Evolutionary conservation across 306 rosid species (phyloP).

Genomic region (Potentilla sterilis): DNA sequence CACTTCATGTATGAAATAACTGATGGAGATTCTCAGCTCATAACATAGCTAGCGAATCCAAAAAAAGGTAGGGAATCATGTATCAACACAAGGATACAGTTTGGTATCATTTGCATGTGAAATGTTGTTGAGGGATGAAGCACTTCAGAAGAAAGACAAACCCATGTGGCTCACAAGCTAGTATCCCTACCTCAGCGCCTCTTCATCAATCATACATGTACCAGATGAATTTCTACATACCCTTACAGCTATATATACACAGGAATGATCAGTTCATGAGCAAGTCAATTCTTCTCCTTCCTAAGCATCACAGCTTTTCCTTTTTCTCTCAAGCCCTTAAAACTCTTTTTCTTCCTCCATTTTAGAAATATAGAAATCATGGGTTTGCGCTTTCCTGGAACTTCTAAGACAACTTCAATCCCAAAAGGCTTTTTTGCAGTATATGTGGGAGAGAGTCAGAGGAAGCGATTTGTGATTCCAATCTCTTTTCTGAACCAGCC

Average conservation of each 20-base stretch:
- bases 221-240: not conserved
- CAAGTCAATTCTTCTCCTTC: not conserved
- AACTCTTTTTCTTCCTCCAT: not conserved
- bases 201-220: not conserved
- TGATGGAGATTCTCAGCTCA: not conserved
- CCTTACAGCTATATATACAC: not conserved
- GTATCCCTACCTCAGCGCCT: not conserved
- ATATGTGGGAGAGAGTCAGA: not conserved
- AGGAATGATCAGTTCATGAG: not conserved
- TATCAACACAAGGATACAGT: not conserved
- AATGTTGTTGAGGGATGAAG: not conserved
- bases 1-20: not conserved
- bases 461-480: constrained; percentile 1
- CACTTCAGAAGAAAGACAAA: not conserved
- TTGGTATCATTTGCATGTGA: not conserved
- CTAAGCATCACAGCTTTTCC: not conserved
- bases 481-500: not conserved
- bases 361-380: not conserved
- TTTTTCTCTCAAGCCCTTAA: not conserved
- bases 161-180: not conserved
- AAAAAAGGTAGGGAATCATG: not conserved
- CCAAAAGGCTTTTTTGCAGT: not conserved
- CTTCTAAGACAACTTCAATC: not conserved
- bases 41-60: not conserved
- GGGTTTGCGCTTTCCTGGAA: not conserved